Conservation (phyloP, 192 early-diverging fungal genomes). For the Allomyces macrogynus region DNA sequence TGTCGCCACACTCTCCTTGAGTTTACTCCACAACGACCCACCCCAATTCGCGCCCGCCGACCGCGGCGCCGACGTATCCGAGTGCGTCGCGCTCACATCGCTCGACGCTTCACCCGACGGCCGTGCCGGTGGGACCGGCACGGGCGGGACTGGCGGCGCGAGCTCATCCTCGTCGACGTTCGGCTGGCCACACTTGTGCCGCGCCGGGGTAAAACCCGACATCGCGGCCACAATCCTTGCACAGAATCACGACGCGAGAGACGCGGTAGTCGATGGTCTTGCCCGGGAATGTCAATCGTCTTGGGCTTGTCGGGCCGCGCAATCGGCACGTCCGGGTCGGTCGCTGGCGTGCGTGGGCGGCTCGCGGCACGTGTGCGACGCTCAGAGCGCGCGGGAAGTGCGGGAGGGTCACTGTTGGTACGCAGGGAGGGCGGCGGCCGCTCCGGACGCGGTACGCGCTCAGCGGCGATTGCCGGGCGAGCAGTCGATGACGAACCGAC, state of each 20-base stretch:
- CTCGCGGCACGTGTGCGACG: too few species aligned
- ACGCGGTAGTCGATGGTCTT: slow-evolving; percentile 26
- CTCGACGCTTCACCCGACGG: too few species aligned
- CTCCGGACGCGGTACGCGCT: too few species aligned
- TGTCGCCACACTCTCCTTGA: not conserved
- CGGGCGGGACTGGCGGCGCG: not conserved
- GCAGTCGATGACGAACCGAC: too few species aligned
- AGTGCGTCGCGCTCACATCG: too few species aligned
- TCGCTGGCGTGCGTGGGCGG: too few species aligned
- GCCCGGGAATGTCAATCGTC: not conserved
- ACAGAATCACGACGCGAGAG: slow-evolving; percentile 30
- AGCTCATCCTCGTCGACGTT: not conserved
- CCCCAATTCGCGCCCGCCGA: not conserved
- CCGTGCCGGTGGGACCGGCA: not conserved
- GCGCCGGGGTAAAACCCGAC: slow-evolving; percentile 38
- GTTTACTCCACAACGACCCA: not conserved
- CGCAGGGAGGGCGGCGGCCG: too few species aligned
- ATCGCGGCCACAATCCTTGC: slow-evolving; percentile 37
- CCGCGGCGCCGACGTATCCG: too few species aligned
- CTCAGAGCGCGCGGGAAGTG: too few species aligned
- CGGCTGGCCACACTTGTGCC: slow-evolving; percentile 17
- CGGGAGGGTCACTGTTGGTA: too few species aligned
- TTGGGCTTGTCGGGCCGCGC: not conserved
- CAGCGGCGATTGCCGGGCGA: too few species aligned
- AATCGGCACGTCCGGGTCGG: not conserved